phyloP scores from a whole-genome alignment of 805 yeast genomes.

The Starmerella asiatica region DNA sequence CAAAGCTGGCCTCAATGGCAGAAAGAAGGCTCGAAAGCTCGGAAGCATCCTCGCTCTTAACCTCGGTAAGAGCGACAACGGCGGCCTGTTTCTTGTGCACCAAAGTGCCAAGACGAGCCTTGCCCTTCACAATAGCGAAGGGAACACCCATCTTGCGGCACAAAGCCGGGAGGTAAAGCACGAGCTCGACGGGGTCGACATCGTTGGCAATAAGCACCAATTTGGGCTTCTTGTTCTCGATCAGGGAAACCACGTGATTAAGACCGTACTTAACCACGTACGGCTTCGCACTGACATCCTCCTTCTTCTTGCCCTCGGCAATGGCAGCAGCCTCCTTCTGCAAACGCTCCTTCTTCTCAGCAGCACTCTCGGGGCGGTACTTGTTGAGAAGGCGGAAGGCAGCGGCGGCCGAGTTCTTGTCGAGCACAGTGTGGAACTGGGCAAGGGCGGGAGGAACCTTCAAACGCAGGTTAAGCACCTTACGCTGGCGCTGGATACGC shows the following conservation, averaged over 20 bases:
- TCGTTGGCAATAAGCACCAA: conserved; percentile 96
- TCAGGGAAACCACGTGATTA: conserved; percentile 93
- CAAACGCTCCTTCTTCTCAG: conserved; percentile 98
- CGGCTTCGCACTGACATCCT: conserved; percentile 95
- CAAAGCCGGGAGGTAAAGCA: conserved; percentile 93
- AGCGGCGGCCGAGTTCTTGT: conserved; percentile 97
- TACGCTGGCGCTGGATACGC: conserved; percentile 97
- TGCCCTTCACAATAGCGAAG: conserved; percentile 95
- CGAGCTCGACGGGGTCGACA: conserved; percentile 98
- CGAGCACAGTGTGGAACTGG: conserved; percentile 90
- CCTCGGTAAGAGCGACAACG: conserved; percentile 95
- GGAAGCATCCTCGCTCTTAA: conserved; percentile 85
- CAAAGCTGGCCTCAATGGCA: conserved; percentile 85
- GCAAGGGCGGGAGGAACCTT: conserved; percentile 98
- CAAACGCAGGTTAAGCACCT: conserved; percentile 85
- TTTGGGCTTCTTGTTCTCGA: conserved; percentile 98
- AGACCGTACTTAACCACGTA: conserved; percentile 95
- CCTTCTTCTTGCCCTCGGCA: conserved; percentile 95
- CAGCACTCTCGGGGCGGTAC: conserved; percentile 95
- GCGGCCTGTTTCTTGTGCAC: conserved; percentile 97
- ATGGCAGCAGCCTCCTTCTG: conserved; percentile 95
- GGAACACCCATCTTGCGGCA: conserved; percentile 99
- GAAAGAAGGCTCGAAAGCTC: conserved; percentile 86
- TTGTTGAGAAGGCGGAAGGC: conserved; percentile 95
- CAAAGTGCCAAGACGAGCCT: conserved; percentile 95